Evolutionary conservation across 768 basidiomycete species (phyloP).

Genomic region (Ramaria sp.): DNA sequence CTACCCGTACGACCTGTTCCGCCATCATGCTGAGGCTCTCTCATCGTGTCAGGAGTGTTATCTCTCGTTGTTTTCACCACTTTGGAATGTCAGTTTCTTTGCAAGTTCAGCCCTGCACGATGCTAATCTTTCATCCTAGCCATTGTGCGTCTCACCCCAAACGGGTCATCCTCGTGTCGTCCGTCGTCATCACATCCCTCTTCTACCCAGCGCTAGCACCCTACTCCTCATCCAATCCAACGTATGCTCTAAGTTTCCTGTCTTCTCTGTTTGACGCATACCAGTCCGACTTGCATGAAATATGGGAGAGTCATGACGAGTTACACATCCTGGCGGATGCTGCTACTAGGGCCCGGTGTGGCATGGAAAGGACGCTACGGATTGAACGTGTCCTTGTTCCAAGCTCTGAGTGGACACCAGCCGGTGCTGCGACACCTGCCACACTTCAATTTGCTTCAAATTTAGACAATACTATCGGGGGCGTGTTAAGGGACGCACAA

Average conservation of each 20-base stretch:
- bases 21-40: constrained; percentile 1
- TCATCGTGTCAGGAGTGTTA: constrained; percentile 8
- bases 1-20: not conserved
- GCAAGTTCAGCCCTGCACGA: not conserved
- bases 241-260: constrained; percentile 33
- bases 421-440: constrained; percentile 47
- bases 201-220: constrained; percentile 86
- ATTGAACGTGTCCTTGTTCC: constrained; percentile 70
- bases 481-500: constrained; percentile 11
- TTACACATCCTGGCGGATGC: constrained; percentile 62
- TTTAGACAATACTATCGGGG: constrained; percentile 48
- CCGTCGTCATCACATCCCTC: constrained; percentile 79
- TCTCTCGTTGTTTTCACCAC: constrained; percentile 35
- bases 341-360: constrained; percentile 54
- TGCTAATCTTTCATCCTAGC: constrained; percentile 26
- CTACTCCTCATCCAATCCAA: constrained; percentile 62
- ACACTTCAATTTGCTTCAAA: constrained; percentile 55
- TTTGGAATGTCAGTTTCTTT: constrained; percentile 64
- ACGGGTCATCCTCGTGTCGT: constrained; percentile 77
- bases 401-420: constrained; percentile 36
- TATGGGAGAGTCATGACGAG: constrained; percentile 59
- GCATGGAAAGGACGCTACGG: constrained; percentile 56
- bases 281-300: constrained; percentile 44
- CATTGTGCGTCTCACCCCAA: constrained; percentile 89
- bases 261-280: constrained; percentile 45